Conservation (phyloP, 768 basidiomycete species). For the Boletus rex-veris region DNA sequence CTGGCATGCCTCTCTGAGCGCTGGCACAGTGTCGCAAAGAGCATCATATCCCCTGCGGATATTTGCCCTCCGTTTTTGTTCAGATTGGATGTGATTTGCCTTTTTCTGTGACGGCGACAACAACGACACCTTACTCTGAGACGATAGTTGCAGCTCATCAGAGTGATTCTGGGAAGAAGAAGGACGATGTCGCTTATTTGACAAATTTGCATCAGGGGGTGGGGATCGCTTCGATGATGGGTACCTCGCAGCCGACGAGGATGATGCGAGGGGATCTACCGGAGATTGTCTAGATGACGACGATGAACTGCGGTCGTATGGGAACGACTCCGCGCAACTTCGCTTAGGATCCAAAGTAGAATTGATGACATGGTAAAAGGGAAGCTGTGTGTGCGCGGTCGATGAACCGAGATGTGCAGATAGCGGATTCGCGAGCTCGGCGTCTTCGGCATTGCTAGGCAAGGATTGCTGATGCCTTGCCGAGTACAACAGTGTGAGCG, state of each 20-base stretch:
- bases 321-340: constrained; percentile 6
- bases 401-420: constrained; percentile 5
- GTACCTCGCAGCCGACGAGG: constrained; percentile 11
- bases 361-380: constrained; percentile 15
- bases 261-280: constrained; percentile 15
- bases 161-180: constrained; percentile 11
- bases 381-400: constrained; percentile 12
- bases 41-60: constrained; percentile 88
- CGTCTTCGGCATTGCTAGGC: constrained; percentile 4
- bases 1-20: constrained; percentile 74
- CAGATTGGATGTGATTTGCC: constrained; percentile 89
- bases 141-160: constrained; percentile 11
- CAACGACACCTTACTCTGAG: constrained; percentile 33
- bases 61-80: constrained; percentile 91
- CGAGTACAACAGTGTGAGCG: constrained; percentile 17
- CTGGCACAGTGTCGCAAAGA: constrained; percentile 78
- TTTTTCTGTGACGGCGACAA: constrained; percentile 86
- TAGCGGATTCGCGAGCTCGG: constrained; percentile 1
- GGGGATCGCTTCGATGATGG: constrained; percentile 26
- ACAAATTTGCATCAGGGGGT: constrained; percentile 18
- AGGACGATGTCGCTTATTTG: constrained; percentile 35
- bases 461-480: constrained; percentile 16
- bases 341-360: constrained; percentile 8
- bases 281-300: constrained; percentile 29
- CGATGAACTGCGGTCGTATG: constrained; percentile 21